These are phyloP conservation scores for Magnaporthales sp. DNA, from an alignment of 2,329 filamentous ascomycete species.

Conservation along the genomic window DNA sequence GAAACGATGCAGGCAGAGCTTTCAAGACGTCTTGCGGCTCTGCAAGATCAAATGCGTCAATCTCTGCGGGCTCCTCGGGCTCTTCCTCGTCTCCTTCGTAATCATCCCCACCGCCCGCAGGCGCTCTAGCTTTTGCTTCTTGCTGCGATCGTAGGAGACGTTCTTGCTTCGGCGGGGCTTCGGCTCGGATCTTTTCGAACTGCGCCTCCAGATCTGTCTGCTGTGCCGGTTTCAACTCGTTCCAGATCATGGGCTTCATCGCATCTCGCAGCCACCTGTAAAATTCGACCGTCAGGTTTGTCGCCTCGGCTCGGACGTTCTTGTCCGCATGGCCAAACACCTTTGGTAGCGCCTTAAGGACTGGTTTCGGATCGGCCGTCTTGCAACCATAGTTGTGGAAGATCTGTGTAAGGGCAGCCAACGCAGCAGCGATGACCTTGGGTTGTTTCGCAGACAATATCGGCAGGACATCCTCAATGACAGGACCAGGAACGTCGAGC, in stretches of 20 bases:
- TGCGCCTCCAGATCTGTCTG: constrained; percentile 88
- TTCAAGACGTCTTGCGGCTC: constrained; percentile 81
- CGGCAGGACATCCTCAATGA: constrained; percentile 85
- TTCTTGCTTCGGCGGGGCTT: constrained; percentile 82
- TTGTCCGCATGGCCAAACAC: constrained; percentile 96
- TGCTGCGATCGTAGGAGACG: constrained; percentile 83
- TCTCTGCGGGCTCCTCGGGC: constrained; percentile 57
- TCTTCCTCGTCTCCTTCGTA: constrained; percentile 47
- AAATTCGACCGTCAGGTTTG: constrained; percentile 83
- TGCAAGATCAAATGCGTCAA: constrained; percentile 74
- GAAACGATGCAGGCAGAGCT: constrained; percentile 74
- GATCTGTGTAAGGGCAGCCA: constrained; percentile 71
- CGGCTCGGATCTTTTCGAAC: constrained; percentile 88
- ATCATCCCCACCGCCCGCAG: constrained; percentile 48
- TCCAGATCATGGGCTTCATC: constrained; percentile 98
- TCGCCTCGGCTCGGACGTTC: constrained; percentile 90
- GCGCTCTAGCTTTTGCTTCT: constrained; percentile 66
- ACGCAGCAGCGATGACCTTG: constrained; percentile 67
- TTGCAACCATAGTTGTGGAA: constrained; percentile 96
- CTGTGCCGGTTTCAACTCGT: constrained; percentile 88
- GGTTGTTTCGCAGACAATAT: constrained; percentile 80
- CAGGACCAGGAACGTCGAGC: constrained; percentile 72
- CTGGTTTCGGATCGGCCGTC: constrained; percentile 83
- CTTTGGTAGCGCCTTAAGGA: constrained; percentile 83
- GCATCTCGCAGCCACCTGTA: constrained; percentile 96